Base-by-base conservation (phyloP, 2,329 filamentous ascomycete species). In the Biscogniauxia mediterranea region DNA sequence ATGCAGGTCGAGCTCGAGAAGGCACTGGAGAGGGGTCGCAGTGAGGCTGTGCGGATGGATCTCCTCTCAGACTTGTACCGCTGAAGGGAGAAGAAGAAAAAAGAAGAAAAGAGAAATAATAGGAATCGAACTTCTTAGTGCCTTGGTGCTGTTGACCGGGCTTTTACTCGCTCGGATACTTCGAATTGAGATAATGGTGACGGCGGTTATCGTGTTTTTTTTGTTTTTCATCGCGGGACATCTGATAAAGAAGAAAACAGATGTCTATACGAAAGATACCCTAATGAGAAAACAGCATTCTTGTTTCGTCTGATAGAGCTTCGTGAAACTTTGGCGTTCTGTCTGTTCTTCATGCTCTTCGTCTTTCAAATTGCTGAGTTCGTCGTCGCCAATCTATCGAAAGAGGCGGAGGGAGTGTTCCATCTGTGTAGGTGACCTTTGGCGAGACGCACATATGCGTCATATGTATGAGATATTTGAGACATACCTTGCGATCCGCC, bases 11-110 rank as follows among this genome's bases (percentile, higher is more conserved):
- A 66, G 32, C 54, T 70, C 23, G 61, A 63, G 25, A 60, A 28
- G 6, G 63, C 59, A n/a, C 52, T 66, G 21, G 63, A 64, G 32
- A 62, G 58, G 23, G 63, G 67, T n/a, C 61, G 65, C 52, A 63
- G 54, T 46, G 65, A 68, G 52, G 51, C 55, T 46, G 46, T 46
- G 15, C 59, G 66, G 38, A 60, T 53, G 55, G 52, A 63, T 20
- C 15, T 64, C 28, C 57, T 65, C 28, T 62, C 60, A 56, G 61
- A 65, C 55, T 54, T 54, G 38, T 60, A 63, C 56, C 55, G 25
- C 54, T 19, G 54, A 19, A 32, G 11, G 28, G 28, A 13, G 28
- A 8, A 32, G 28, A 13, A 6, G 2, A 32, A 32, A 32, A 32
- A 32, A 8, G 26, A 28, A 28, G 26, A 8, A 32, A 32, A 32